Base-by-base conservation (phyloP, 2,329 filamentous ascomycete genomes). In the Fusarium abutilonis region DNA sequence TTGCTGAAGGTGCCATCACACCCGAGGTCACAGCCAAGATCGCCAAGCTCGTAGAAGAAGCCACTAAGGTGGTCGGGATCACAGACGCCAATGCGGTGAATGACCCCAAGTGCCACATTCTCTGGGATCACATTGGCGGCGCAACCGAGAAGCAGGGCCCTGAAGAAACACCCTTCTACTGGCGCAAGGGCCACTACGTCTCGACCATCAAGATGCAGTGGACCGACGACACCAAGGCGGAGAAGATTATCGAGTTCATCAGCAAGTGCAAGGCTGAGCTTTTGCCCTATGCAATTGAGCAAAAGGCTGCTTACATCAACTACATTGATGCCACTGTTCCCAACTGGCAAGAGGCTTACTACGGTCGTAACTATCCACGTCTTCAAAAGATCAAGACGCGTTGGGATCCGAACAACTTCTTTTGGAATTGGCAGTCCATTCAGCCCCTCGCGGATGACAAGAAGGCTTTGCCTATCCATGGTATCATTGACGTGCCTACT, bases 111-210 rank as follows among this genome's bases (percentile, higher is more conserved):
- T 57, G 54, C 9, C 10, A 48, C n/a, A 35, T 57, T 15, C 19
- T 29, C 4, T 57, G 54, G 54, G 34, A 47, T 7, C 54, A 57
- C 38, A 53, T 57, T 9, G 49, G 52, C 9, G 40, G 23, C 9
- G 19, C 4, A 21, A 46, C 43, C 3, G 19, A 36, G 43, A 21
- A 28, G 19, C 4, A 14, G 3, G 19, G 13, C 13, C 43, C 43
- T 4, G 19, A 36, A 28, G 43, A 46, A 14, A 46, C 43, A 4
- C 19, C 31, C 14, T 46, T 46, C 19, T 46, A 19, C 29, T 45
- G 42, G 42, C 29, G 42, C n/a, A 19, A 45, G 31, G 42, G 42
- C 19, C 42, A 45, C 42, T 45, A 45, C n/a, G 42, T 45, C 4
- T 35, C 42, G 9, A 45, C 17, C 29, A 26, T 45, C 17, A 45